Base-by-base conservation (phyloP, 2,329 filamentous ascomycete genomes). In the Pseudopyricularia javanii region DNA sequence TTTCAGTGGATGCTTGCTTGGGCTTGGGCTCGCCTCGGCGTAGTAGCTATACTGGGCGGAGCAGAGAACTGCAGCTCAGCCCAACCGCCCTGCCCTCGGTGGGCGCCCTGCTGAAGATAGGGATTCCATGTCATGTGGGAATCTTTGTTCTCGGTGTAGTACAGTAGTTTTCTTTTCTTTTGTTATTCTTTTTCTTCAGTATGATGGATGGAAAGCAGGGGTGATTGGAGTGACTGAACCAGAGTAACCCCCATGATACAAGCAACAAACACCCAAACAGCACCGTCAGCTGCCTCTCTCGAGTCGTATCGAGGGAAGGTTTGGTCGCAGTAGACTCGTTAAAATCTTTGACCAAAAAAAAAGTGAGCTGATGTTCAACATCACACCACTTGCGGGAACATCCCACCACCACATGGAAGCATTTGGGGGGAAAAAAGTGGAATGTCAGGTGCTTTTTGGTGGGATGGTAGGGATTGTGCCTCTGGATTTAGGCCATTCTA, bases 361-460 rank as follows among this genome's bases (percentile, higher is more conserved):
- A 40, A 40, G 35, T 40, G 35, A 40, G 35, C 35, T 40, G 35
- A 40, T 40, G 35, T 40, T 12, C 17, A 40, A 40, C 17, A 40
- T 40, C 35, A 40, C 17, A 40, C 35, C 35, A 40, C 35, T 40
- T 40, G 35, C 35, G 35, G 35, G 35, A 40, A 40, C 35, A 3
- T 8, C 15, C 35, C 35, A 9, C 22, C 35, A 20, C 12, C 22
- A 20, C 35, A n/a, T 40, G 35, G 35, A 20, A 40, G 22, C n/a
- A 8, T 40, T 22, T 40, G 35, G n/a, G 35, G 35, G 35, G n/a
- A 26, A 37, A 58, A 56, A 58, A 58, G 58, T 59, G 59, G 59
- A 55, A 59, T 59, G 57, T 60, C 59, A 59, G 56, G 55, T 60
- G 59, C 55, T 59, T 54, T 54, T 50, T 48, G n/a, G 14, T 35